A percentile compares a stretch with the other conserved stretches of the same genome.
These are phyloP conservation scores for Pythium aquatile DNA, from an alignment of 352 stramenopile genomes.

Conservation along the genomic window DNA sequence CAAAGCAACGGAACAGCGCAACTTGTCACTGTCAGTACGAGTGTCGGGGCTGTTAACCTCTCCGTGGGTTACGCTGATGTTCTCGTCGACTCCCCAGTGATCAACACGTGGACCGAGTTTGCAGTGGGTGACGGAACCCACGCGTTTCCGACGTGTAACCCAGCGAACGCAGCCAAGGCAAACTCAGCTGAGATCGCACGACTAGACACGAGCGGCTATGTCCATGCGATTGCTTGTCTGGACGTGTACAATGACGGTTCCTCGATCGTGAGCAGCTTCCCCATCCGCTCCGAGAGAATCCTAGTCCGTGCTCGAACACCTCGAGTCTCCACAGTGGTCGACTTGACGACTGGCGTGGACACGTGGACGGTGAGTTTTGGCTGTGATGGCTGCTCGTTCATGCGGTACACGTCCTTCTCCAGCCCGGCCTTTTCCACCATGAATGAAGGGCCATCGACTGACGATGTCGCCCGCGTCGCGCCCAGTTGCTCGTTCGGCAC, in stretches of 20 bases:
- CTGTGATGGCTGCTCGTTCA: slow-evolving; percentile 44
- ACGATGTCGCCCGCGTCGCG: slow-evolving; percentile 4
- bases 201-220: slow-evolving; percentile 43
- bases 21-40: background rate
- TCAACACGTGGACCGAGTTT: slow-evolving; percentile 48
- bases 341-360: slow-evolving; percentile 34
- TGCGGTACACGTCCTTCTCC: slow-evolving; percentile 41
- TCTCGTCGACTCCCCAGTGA: slow-evolving; percentile 35
- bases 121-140: slow-evolving; percentile 58
- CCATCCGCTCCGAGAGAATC: slow-evolving; percentile 39
- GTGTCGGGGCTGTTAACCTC: slow-evolving; percentile 11
- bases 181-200: slow-evolving; percentile 15
- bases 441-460: background rate
- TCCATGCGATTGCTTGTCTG: slow-evolving; percentile 56
- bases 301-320: slow-evolving; percentile 43
- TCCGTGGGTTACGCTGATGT: slow-evolving; percentile 30
- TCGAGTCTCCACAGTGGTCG: slow-evolving; percentile 31
- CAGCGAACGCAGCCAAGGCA: background rate
- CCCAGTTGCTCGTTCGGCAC: slow-evolving; percentile 51
- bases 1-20: background rate
- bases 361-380: slow-evolving; percentile 36
- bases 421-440: background rate
- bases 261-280: slow-evolving; percentile 47
- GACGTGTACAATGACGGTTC: slow-evolving; percentile 14
- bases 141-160: slow-evolving; percentile 42